Percentiles rank a stretch among this genome's conserved stretches.
These are phyloP conservation scores for Flaveria bidentis DNA, from an alignment of 129 eudicot species.

Conservation along the genomic window DNA sequence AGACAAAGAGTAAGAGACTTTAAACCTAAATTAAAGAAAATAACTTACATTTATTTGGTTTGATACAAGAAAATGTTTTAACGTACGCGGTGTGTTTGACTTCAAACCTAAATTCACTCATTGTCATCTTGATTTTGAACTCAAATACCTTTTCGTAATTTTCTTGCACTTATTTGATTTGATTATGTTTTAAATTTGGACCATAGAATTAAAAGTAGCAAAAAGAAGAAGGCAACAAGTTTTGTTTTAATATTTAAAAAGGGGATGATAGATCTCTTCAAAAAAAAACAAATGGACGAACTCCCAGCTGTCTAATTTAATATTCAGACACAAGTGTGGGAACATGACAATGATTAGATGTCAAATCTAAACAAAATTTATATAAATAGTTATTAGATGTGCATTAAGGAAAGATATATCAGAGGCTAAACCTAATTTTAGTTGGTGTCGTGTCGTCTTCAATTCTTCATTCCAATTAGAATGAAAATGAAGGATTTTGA, in stretches of 20 bases:
- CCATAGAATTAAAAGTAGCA: neutral
- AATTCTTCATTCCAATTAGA: neutral
- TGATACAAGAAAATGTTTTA: too few relatives aligned
- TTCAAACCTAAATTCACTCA: neutral
- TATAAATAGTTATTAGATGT: neutral
- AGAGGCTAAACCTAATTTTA: neutral
- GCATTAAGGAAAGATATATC: neutral
- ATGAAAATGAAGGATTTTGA: neutral
- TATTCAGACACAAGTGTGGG: neutral
- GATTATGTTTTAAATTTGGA: neutral
- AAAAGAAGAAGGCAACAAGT: neutral
- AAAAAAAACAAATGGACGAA: too few relatives aligned
- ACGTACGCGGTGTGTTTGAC: neutral
- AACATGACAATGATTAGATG: neutral
- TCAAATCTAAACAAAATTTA: neutral
- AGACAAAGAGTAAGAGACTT: too few relatives aligned
- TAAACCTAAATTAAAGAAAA: too few relatives aligned
- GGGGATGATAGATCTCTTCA: too few relatives aligned
- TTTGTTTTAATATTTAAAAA: neutral
- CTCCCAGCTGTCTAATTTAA: constrained; percentile 3
- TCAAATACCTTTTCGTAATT: neutral
- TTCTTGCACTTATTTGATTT: neutral
- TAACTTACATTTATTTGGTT: too few relatives aligned
- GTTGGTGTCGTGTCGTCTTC: neutral
- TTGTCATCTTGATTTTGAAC: neutral